Base-by-base conservation (phyloP, 2,329 filamentous ascomycete species). In the Volutella citrinella region DNA sequence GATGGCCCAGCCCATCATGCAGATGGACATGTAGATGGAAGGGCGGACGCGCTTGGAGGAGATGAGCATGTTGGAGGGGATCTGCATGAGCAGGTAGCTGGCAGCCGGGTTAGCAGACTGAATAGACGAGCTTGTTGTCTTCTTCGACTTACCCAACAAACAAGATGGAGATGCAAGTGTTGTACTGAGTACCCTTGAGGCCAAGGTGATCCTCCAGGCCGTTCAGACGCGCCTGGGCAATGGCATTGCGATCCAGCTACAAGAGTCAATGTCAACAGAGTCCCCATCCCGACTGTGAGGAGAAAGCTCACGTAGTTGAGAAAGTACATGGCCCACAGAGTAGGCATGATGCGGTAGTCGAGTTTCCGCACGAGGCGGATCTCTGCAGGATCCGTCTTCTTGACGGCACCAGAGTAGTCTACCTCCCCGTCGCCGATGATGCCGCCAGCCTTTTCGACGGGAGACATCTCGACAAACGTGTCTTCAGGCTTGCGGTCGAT, bases 211-310 rank as follows among this genome's bases (percentile, higher is more conserved):
- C 61, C 30, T 76, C 68, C 5, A 80, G 54, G 1, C 71, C 71
- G 36, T 75, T 69, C 19, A 80, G 49, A 14, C 68, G 63, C 5
- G 76, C 76, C 15, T 74, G 71, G 4, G 76, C 75, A 45, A 79
- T 76, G 27, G 78, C 73, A 36, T 74, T 75, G 12, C 69, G 59
- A 42, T 76, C 70, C n/a, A 71, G 54, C 52, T 60, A 19, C 5
- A 5, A n/a, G 11, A 1, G 9, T 25, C 7, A 20, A n/a, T 29
- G 8, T 32, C 6, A 7, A 13, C 11, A 24, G 14, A 17, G 14
- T 16, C 10, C 2, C 4, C 4, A 1, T 10, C 1, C 4, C 6
- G 18, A 10, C 5, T 6, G 0, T 3, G 11, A 14, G 11, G 19
- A 3, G 4, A 1, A 1, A 1, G 39, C 56, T 27, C 23, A 61